These are phyloP conservation scores for Cucurbita maxima DNA, from an alignment of 306 rosid species.

Conservation along the genomic window DNA sequence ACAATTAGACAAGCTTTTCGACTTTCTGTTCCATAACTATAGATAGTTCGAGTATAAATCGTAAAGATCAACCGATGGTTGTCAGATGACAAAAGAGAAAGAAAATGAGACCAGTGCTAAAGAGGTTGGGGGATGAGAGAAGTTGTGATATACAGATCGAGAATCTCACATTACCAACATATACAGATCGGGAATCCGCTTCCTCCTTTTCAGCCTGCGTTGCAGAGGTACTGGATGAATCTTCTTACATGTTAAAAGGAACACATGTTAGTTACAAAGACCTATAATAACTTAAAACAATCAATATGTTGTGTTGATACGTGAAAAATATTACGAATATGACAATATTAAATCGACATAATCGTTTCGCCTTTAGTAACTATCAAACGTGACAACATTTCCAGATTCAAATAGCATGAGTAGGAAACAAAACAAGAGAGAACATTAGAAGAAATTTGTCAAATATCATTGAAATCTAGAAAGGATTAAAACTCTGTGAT, in stretches of 20 bases:
- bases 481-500: neutral
- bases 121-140: too few species aligned
- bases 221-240: constrained; percentile 60
- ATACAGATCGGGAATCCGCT: constrained; percentile 91
- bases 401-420: neutral
- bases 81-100: neutral
- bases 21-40: neutral
- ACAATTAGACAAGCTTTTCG: neutral
- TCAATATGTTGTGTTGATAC: neutral
- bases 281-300: neutral
- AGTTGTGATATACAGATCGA: too few species aligned
- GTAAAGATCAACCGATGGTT: neutral
- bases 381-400: neutral
- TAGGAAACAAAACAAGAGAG: neutral
- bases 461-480: neutral
- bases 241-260: constrained; percentile 31
- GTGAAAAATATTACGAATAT: neutral
- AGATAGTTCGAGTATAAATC: neutral
- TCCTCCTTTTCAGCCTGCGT: constrained; percentile 97
- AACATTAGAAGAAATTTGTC: neutral
- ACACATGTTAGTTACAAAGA: neutral
- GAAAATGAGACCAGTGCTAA: neutral
- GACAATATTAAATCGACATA: neutral
- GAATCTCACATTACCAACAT: constrained; percentile 89
- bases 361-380: neutral